These are phyloP conservation scores for Gyromitra esculenta DNA, from an alignment of 2,329 filamentous ascomycete species.

Conservation along the genomic window DNA sequence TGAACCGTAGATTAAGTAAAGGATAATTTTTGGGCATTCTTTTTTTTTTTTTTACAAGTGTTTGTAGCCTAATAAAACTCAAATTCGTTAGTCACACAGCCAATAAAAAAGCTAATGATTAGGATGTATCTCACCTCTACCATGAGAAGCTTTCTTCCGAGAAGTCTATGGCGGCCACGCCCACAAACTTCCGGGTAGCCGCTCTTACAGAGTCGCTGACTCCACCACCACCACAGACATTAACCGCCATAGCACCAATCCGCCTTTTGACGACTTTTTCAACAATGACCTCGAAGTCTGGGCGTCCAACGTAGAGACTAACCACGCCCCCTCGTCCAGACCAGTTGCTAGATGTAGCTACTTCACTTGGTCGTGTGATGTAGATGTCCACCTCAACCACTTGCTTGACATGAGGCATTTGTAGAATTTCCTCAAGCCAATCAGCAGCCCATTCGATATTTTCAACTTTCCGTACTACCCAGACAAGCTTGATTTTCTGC, in stretches of 20 bases:
- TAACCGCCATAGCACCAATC: slow-evolving; percentile 77
- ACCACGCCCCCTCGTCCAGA: slow-evolving; percentile 79
- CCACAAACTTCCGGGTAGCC: slow-evolving; percentile 72
- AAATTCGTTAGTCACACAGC: slow-evolving; percentile 17
- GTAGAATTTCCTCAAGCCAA: slow-evolving; percentile 73
- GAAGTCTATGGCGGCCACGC: slow-evolving; percentile 73
- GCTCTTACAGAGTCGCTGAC: slow-evolving; percentile 78
- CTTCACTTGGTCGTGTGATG: slow-evolving; percentile 84
- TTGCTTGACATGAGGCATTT: slow-evolving; percentile 81
- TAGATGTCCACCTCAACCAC: slow-evolving; percentile 88
- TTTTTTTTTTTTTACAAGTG: slow-evolving; percentile 3
- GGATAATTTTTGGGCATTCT: background rate
- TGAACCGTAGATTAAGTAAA: background rate
- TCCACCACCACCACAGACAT: slow-evolving; percentile 78
- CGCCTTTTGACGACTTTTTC: slow-evolving; percentile 84
- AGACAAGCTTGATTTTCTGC: slow-evolving; percentile 82
- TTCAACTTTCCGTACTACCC: slow-evolving; percentile 90
- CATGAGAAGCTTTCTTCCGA: slow-evolving; percentile 78
- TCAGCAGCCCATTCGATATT: slow-evolving; percentile 92
- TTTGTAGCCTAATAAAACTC: slow-evolving; percentile 10
- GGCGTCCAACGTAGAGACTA: slow-evolving; percentile 90
- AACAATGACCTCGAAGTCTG: slow-evolving; percentile 81
- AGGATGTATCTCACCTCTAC: slow-evolving; percentile 47
- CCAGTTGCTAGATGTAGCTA: slow-evolving; percentile 79
- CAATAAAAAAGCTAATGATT: slow-evolving; percentile 26